Evolutionary conservation across 805 yeast genomes (phyloP), one percentile per base, ranked within the genome.

Genomic region (Pichia ethanolica): DNA sequence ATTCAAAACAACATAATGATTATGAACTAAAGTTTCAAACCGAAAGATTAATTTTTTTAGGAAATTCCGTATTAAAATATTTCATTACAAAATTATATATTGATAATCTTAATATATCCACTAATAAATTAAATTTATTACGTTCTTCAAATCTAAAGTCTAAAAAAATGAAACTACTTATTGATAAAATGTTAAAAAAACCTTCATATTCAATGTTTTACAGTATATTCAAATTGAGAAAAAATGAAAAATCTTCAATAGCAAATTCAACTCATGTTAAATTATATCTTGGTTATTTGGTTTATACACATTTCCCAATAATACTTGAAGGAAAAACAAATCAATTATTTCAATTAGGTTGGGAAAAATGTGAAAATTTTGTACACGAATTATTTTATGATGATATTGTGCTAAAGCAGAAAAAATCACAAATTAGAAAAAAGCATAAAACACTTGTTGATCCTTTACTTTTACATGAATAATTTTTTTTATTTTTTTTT

Each of bases 1-100:
- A 30, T 30, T 11, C 11, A 9, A 25, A 30, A 27, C 9, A 20
- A 20, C 20, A 20, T 20, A 42, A 37, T 30, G 42, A 44, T 13
- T 38, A 27, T 37, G 27, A 44, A 9, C 7, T 14, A 12, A 27
- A n/a, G 10, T 26, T 37, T 26, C 27, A 10, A 7, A 26, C n/a
- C 7, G 47, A 44, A 37, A 37, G 42, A n/a, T 44, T 37, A 7
- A 35, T 35, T 5, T 32, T 44, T 30, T 14, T 44, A n/a, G 47
- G 47, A 11, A 44, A 25, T 28, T 36, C 42, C n/a, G 41, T 40
- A 7, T n/a, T 44, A 13, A 36, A 35, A 30, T 44, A 30, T 20
- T 44, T 44, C 28, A n/a, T 44, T 8, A 36, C 47, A 11, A 44
- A 44, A 32, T 5, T 44, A 7, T 35, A 26, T 26, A 27, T 7